Evolutionary conservation across 352 stramenopile species (phyloP).

Genomic region (Phytophthora cajani): DNA sequence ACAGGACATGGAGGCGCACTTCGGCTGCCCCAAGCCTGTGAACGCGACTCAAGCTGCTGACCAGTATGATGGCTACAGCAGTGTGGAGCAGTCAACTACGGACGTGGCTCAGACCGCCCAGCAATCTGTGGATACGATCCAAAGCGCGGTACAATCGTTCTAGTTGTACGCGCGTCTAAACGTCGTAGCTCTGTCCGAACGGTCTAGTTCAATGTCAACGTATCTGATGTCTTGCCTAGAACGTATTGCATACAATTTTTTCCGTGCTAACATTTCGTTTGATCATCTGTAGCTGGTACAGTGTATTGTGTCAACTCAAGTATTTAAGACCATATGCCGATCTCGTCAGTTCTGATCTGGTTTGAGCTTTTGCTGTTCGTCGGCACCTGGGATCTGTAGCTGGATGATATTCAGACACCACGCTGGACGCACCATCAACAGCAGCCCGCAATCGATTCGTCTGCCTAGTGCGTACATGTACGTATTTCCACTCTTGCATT

Average conservation of each 20-base stretch:
- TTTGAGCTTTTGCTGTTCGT: conserved; percentile 11
- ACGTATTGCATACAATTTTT: background rate
- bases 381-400: conserved; percentile 9
- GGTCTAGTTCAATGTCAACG: conserved; percentile 16
- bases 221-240: conserved; percentile 3
- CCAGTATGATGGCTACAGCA: conserved; percentile 16
- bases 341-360: conserved; percentile 25
- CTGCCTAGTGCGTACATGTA: background rate
- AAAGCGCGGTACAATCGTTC: conserved; percentile 30
- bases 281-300: too few relatives aligned
- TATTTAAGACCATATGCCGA: background rate
- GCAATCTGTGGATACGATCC: conserved; percentile 21
- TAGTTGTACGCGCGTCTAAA: conserved; percentile 7
- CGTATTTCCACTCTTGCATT: background rate
- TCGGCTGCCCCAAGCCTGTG: conserved; percentile 46
- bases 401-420: background rate
- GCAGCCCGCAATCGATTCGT: background rate
- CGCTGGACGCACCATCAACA: background rate
- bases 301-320: too few relatives aligned
- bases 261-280: too few relatives aligned
- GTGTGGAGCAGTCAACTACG: conserved; percentile 10
- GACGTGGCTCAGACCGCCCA: conserved; percentile 11
- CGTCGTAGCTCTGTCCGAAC: conserved; percentile 4
- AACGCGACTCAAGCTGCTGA: conserved; percentile 23
- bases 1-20: conserved; percentile 45